phyloP scores from a whole-genome alignment of 371 early-diverging fungal species.

The Capillidium heterosporum region DNA sequence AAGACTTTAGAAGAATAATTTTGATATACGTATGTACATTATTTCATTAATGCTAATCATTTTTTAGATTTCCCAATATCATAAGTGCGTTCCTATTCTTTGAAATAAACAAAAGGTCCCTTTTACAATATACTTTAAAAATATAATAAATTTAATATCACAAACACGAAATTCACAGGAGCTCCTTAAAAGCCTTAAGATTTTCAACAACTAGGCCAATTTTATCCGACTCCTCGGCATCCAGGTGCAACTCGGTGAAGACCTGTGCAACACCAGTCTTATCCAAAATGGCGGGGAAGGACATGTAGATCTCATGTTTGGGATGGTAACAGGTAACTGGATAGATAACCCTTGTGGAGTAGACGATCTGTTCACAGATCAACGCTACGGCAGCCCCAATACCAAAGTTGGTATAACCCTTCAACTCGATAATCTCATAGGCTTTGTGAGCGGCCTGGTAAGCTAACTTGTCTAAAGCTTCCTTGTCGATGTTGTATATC shows the following conservation, averaged over 20 bases:
- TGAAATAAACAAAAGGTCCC: no score
- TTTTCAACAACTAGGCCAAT: conserved; percentile 21
- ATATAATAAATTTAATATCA: no score
- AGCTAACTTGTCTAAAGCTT: conserved; percentile 19
- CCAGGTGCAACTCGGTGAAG: conserved; percentile 30
- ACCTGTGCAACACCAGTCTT: conserved; percentile 42
- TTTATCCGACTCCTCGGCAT: conserved; percentile 26
- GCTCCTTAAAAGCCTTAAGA: conserved; percentile 14
- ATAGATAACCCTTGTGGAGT: conserved; percentile 33
- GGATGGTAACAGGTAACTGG: conserved; percentile 49
- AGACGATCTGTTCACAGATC: conserved; percentile 41
- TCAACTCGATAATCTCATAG: conserved; percentile 63
- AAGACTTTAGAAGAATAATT: no score
- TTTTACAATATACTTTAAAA: no score
- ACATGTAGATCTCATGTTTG: conserved; percentile 34
- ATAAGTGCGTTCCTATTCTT: no score
- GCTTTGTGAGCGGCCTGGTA: conserved; percentile 42
- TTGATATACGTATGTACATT: no score
- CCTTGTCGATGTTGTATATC: conserved; percentile 28
- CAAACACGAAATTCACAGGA: conserved; percentile 13
- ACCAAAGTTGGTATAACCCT: conserved; percentile 76
- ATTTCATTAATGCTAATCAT: no score
- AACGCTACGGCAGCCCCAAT: conserved; percentile 64
- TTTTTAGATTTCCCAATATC: no score
- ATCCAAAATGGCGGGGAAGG: conserved; percentile 56